A percentile compares a stretch with the other conserved stretches of the same genome.
Evolutionary conservation across 176 grass and related monocot species (phyloP).

Genomic region (Oryza glaberrima): DNA sequence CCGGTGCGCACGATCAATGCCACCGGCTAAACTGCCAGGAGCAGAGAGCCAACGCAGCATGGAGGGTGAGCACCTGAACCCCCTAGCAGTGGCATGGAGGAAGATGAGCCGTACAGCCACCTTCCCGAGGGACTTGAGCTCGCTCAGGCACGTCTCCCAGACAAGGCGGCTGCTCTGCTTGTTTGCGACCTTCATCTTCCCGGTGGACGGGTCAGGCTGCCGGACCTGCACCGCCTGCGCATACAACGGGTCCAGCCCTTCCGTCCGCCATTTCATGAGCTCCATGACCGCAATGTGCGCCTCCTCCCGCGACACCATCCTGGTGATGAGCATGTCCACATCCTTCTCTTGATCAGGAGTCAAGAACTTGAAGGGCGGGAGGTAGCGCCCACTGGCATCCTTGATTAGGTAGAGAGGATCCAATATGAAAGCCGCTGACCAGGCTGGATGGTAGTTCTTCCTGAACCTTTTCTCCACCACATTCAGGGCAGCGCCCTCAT

Average conservation of each 20-base stretch:
- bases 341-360: constrained; percentile 85
- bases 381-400: constrained; percentile 77
- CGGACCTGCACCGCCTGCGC: constrained; percentile 85
- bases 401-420: constrained; percentile 80
- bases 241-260: constrained; percentile 77
- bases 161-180: constrained; percentile 90
- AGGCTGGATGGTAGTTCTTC: constrained; percentile 86
- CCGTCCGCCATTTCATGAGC: constrained; percentile 89
- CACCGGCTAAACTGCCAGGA: constrained; percentile 39
- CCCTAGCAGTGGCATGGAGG: constrained; percentile 68
- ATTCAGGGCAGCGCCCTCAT: constrained; percentile 37
- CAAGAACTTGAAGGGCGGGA: constrained; percentile 82
- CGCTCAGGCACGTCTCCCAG: constrained; percentile 82
- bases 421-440: constrained; percentile 78
- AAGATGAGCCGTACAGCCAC: constrained; percentile 87
- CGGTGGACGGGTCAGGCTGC: constrained; percentile 68
- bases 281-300: constrained; percentile 88
- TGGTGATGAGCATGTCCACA: constrained; percentile 78
- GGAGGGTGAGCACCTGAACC: constrained; percentile 50
- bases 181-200: constrained; percentile 80
- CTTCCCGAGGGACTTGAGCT: constrained; percentile 68
- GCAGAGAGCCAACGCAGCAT: constrained; percentile 60
- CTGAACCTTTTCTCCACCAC: constrained; percentile 72
- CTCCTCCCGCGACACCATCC: constrained; percentile 80
- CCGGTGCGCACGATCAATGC: constrained; percentile 48